phyloP scores from a whole-genome alignment of 2,329 filamentous ascomycete species.

The Aspergillus luchuensis region DNA sequence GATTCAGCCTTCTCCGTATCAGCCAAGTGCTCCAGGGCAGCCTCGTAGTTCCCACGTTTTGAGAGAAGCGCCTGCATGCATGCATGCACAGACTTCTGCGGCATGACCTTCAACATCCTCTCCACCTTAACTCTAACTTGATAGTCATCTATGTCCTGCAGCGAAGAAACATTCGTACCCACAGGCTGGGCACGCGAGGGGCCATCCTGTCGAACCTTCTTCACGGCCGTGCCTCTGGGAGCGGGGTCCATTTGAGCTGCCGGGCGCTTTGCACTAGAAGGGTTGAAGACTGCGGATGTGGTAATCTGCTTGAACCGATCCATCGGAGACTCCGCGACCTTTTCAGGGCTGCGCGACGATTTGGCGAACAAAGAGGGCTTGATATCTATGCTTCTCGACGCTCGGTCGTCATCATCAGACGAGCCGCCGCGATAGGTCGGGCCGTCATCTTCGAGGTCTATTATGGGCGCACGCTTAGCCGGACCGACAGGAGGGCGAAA shows the following conservation, averaged over 20 bases:
- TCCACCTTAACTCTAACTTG: conserved; percentile 54
- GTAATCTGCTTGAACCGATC: conserved; percentile 50
- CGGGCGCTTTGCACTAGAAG: conserved; percentile 41
- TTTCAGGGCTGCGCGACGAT: conserved; percentile 43
- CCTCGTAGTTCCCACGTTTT: conserved; percentile 56
- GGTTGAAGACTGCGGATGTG: conserved; percentile 45
- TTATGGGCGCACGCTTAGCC: conserved; percentile 40
- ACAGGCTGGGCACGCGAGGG: conserved; percentile 52
- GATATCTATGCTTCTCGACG: conserved; percentile 57
- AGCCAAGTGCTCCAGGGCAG: conserved; percentile 54
- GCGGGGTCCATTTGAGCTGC: conserved; percentile 49
- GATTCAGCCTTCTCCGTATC: conserved; percentile 36
- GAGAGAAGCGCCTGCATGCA: conserved; percentile 54
- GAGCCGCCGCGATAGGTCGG: conserved; percentile 63
- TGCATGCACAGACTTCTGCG: conserved; percentile 48
- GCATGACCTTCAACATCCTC: conserved; percentile 54
- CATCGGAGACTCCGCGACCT: conserved; percentile 46
- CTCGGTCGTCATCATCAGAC: conserved; percentile 60
- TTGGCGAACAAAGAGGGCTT: conserved; percentile 60
- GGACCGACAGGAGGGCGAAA: conserved; percentile 60
- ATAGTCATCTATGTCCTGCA: conserved; percentile 56
- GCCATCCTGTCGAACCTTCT: conserved; percentile 43
- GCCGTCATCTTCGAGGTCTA: conserved; percentile 58
- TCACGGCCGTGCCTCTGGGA: conserved; percentile 39
- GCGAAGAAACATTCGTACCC: conserved; percentile 40